These are phyloP conservation scores for Agaricus bisporus DNA, from an alignment of 768 basidiomycete species.

Conservation along the genomic window DNA sequence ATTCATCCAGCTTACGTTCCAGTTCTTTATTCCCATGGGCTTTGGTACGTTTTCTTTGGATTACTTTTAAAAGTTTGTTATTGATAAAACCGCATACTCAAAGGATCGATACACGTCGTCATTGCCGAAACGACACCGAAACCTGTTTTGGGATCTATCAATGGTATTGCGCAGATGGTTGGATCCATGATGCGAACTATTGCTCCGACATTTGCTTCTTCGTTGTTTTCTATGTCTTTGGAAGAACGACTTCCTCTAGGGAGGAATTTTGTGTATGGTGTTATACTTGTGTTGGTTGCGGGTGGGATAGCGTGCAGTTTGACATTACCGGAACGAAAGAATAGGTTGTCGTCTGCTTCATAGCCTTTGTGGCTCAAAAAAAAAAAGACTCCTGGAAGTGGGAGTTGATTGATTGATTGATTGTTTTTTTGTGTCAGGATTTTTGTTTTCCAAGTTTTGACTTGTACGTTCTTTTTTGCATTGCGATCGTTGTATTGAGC, in stretches of 20 bases:
- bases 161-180: conserved; percentile 50
- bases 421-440: too few species aligned
- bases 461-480: too few species aligned
- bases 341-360: not conserved
- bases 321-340: conserved; percentile 1
- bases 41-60: conserved; percentile 25
- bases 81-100: not conserved
- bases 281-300: conserved; percentile 24
- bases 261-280: conserved; percentile 30
- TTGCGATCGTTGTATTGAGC: too few species aligned
- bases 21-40: conserved; percentile 22
- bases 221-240: conserved; percentile 48
- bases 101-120: conserved; percentile 44
- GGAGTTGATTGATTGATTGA: too few species aligned
- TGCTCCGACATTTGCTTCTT: conserved; percentile 50
- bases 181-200: conserved; percentile 42
- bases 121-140: conserved; percentile 35
- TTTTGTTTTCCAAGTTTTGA: too few species aligned
- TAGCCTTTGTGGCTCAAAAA: not conserved
- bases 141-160: conserved; percentile 42
- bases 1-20: conserved; percentile 26
- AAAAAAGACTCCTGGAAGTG: not conserved
- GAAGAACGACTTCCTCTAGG: conserved; percentile 39
- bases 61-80: not conserved
- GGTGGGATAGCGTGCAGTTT: conserved; percentile 16